phyloP scores from a whole-genome alignment of 2,329 filamentous ascomycete species.

The Fonsecaea monophora region DNA sequence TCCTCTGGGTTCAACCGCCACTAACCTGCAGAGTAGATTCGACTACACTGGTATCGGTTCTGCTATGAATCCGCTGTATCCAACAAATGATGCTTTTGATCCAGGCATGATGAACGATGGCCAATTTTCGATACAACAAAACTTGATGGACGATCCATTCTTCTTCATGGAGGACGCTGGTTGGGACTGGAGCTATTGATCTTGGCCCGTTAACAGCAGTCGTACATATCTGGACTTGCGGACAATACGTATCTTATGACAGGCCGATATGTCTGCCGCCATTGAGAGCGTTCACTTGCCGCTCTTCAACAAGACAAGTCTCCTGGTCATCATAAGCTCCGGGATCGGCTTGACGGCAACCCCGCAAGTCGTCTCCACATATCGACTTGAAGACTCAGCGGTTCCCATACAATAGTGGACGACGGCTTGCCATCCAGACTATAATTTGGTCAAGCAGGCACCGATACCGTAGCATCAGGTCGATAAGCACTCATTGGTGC shows the following conservation, averaged over 20 bases:
- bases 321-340: background rate
- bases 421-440: background rate
- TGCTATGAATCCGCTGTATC: background rate
- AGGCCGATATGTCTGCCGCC: background rate
- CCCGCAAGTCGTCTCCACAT: background rate
- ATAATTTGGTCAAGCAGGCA: background rate
- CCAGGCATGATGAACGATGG: background rate
- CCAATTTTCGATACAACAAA: conserved; percentile 4
- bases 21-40: background rate
- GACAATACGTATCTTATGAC: background rate
- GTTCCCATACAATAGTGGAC: background rate
- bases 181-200: conserved; percentile 23
- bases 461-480: background rate
- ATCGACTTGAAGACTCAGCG: background rate
- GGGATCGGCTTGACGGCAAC: background rate
- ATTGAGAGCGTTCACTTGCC: background rate
- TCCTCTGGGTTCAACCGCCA: background rate
- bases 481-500: background rate
- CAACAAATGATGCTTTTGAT: no score
- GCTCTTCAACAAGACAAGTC: background rate
- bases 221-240: background rate
- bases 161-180: conserved; percentile 12
- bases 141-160: conserved; percentile 23
- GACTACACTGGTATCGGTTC: background rate
- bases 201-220: background rate